These are phyloP conservation scores for Prunus davidiana DNA, from an alignment of 306 rosid species.

Conservation along the genomic window DNA sequence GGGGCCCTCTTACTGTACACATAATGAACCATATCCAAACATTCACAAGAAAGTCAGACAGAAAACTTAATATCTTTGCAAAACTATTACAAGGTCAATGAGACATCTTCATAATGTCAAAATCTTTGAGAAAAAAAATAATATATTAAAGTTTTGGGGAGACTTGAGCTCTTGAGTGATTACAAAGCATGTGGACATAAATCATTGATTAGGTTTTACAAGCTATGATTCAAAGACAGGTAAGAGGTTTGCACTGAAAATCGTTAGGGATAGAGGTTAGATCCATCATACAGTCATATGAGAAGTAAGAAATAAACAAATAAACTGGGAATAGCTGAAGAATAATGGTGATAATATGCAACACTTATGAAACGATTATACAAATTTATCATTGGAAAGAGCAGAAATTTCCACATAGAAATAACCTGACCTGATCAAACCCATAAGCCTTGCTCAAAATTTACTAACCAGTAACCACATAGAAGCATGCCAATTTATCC, in stretches of 20 bases:
- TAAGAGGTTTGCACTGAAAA: background rate
- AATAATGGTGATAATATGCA: background rate
- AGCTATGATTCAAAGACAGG: background rate
- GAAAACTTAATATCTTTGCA: background rate
- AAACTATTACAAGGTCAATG: background rate
- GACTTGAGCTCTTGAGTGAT: background rate
- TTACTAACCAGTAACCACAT: background rate
- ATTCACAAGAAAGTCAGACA: background rate
- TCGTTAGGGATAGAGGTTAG: background rate
- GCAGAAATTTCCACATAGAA: background rate
- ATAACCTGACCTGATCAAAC: background rate
- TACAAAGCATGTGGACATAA: background rate
- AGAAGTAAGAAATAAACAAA: background rate
- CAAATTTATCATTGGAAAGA: background rate
- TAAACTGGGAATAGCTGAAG: background rate
- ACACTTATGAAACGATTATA: background rate
- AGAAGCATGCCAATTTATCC: background rate
- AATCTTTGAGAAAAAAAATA: background rate
- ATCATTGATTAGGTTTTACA: background rate
- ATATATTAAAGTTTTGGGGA: background rate
- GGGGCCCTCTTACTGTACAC: background rate
- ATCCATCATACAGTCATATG: conserved; percentile 2
- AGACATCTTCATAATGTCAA: background rate
- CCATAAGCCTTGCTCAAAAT: background rate
- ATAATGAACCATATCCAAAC: background rate